Base-by-base conservation (phyloP, 495 filamentous ascomycete genomes). In the Neurospora sp. region DNA sequence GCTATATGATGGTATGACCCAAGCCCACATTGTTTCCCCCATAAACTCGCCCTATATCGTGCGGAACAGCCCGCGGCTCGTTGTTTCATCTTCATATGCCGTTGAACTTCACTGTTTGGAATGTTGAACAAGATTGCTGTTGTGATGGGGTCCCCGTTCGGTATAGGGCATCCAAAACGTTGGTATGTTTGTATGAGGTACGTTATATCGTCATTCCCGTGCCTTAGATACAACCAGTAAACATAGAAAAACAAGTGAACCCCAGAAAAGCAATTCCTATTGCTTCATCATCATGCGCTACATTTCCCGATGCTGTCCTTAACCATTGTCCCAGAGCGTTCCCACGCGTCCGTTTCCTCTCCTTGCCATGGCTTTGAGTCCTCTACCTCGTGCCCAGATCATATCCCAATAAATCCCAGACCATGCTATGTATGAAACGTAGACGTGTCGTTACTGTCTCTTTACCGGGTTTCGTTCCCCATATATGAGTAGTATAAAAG, bases 381-480 rank as follows among this genome's bases (percentile, higher is more conserved):
- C 54, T 66, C 54, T 66, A 66, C 12, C 54, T 35, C 27, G 6
- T 66, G 54, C 54, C 54, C 54, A 66, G 3, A 18, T 66, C 54
- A 16, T 66, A 66, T 35, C 54, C 54, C 54, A 37, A 66, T 31
- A 66, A 66, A 31, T 18, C 27, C 54, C 54, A 18, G 12, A 66
- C 8, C 54, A 66, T 66, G 54, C 54, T 14, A 66, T 66, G 14
- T 66, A 35, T 35, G 23, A 66, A 66, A 66, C 54, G 6, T 66
- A 66, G 7, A 31, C 54, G 27, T 66, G 54, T 79, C 78, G 78
- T 79, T 79, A 78, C 78, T 79, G 74, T 72, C 74, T 78, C 73
- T 76, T 73, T 74, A 72, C 77, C 69, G 73, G 73, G 72, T 75
- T 48, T 72, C 54, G 12, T 69, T 69, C 70, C 73, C 74, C 76